Conservation (phyloP, 2,329 filamentous ascomycete genomes). For the Trichoderma sp. region DNA sequence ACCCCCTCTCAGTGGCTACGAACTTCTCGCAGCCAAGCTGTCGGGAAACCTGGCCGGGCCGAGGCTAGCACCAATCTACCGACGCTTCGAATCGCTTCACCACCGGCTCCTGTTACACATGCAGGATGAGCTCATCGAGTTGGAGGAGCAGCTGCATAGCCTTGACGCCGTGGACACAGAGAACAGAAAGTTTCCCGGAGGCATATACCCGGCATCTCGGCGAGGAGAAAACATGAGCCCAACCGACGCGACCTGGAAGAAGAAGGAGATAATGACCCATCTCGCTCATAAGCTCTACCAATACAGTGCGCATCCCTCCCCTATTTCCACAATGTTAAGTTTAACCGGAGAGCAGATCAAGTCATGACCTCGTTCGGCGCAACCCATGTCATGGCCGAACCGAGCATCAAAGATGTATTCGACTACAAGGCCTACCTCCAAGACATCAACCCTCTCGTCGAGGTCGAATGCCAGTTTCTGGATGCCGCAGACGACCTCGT, state of each 20-base stretch:
- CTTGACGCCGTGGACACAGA: slow-evolving; percentile 65
- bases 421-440: slow-evolving; percentile 58
- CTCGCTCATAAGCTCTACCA: slow-evolving; percentile 68
- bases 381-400: slow-evolving; percentile 53
- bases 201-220: slow-evolving; percentile 60
- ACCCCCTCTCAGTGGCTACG: slow-evolving; percentile 60
- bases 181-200: slow-evolving; percentile 45
- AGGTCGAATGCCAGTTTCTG: slow-evolving; percentile 63
- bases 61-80: slow-evolving; percentile 66
- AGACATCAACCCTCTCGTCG: slow-evolving; percentile 56
- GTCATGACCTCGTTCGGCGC: slow-evolving; percentile 61
- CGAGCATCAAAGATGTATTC: slow-evolving; percentile 51
- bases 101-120: slow-evolving; percentile 80
- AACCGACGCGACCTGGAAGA: slow-evolving; percentile 61
- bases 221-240: slow-evolving; percentile 58
- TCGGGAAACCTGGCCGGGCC: slow-evolving; percentile 35
- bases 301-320: slow-evolving; percentile 59
- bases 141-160: slow-evolving; percentile 74
- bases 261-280: slow-evolving; percentile 61
- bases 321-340: background rate
- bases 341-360: slow-evolving; percentile 48
- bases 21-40: slow-evolving; percentile 61
- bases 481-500: slow-evolving; percentile 59
- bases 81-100: slow-evolving; percentile 79
- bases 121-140: slow-evolving; percentile 79